Evolutionary conservation across 2,329 filamentous ascomycete genomes (phyloP), one percentile per base, ranked within the genome.

Genomic region (Chalaropsis thielavioides): DNA sequence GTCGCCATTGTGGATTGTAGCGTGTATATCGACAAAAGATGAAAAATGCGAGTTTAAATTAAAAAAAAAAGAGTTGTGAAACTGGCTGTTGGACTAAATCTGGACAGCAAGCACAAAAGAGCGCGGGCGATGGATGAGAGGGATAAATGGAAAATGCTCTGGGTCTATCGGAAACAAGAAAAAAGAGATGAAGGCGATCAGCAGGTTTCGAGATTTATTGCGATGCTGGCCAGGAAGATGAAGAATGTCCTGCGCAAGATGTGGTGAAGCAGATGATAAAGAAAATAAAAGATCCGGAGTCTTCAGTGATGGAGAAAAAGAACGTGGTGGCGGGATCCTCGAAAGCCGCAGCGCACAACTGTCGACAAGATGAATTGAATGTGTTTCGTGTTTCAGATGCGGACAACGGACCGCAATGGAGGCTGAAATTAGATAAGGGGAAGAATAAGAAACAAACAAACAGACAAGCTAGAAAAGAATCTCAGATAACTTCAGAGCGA

Each of bases 1-100:
- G 87, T 86, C 86, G 65, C 63, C 65, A 89, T 89, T 68, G 66
- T 73, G 61, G 67, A 24, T 63, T 51, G 51, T 59, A 51, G 46
- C 24, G 22, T 64, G n/a, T 35, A 15, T 49, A 61, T 24, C 11
- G 40, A 19, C 17, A 2, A 19, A 31, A 13, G 35, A 19, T 62
- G 62, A 17, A 62, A 31, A 27, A 62, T 59, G 66, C 54, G 31
- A 54, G 62, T 49, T 62, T 46, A 44, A 46, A 43, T 31, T 8
- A 22, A 56, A 43, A 38, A 10, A 38, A 38, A 38, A 38, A 38
- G 35, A 38, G 35, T n/a, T 35, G 62, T 65, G 54, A 66, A 67
- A 64, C 60, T 71, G 61, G 54, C 41, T 35, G 24, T 51, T 19
- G 5, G 17, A 56, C 24, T 31, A 58, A 35, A 35, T n/a, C 31